phyloP scores from a whole-genome alignment of 345 rosid species.

The Psidium friedrichsthalianum region DNA sequence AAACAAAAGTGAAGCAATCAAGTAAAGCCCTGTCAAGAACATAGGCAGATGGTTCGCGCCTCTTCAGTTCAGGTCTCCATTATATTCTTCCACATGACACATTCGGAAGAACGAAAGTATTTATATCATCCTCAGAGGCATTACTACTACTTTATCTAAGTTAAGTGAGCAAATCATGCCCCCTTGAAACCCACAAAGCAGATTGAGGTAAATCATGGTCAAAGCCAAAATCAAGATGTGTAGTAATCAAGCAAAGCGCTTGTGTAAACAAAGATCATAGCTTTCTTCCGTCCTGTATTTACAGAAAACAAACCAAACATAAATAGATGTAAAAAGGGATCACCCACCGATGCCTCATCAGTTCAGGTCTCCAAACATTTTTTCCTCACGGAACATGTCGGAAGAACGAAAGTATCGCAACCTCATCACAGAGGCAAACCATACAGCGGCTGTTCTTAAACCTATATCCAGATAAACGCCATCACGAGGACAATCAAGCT shows the following conservation, averaged over 20 bases:
- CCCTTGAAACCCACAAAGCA: not conserved
- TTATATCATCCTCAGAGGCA: slow-evolving; percentile 3
- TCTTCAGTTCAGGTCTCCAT: slow-evolving; percentile 11
- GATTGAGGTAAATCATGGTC: too few species aligned
- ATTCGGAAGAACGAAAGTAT: slow-evolving; percentile 18
- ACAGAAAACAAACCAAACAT: not conserved
- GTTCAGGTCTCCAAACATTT: slow-evolving; percentile 6
- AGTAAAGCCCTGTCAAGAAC: not conserved
- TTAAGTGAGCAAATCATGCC: not conserved
- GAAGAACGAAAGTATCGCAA: slow-evolving; percentile 8
- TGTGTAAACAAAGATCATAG: not conserved
- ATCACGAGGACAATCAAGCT: not conserved
- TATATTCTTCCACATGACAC: not conserved
- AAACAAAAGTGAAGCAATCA: not conserved
- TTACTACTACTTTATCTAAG: not conserved
- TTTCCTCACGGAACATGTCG: slow-evolving; percentile 1
- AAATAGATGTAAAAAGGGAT: not conserved
- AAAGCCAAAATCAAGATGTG: not conserved
- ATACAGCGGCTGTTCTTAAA: not conserved
- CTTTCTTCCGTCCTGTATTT: not conserved
- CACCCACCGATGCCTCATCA: not conserved
- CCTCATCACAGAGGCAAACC: not conserved
- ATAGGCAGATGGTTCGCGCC: not conserved
- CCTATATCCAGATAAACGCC: not conserved
- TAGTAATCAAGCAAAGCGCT: not conserved